Evolutionary conservation across 2,329 filamentous ascomycete species (phyloP), one percentile per base, ranked within the genome.

Genomic region (Nannizziopsis arthrosporioides): DNA sequence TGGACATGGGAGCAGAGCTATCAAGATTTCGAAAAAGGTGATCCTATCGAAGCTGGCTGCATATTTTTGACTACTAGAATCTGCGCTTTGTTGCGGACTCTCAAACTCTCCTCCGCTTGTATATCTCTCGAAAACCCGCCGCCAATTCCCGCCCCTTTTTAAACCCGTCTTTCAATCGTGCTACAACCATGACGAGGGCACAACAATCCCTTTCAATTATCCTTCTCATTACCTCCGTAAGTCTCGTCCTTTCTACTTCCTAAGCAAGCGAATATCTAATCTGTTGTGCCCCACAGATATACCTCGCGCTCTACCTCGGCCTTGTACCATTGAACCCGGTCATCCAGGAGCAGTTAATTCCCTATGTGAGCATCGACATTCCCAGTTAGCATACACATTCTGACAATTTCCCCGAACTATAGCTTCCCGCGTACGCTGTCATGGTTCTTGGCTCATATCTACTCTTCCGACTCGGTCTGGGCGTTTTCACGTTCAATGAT

Each of bases 401-500:
- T n/a, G 27, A 27, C 3, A 1, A 19, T 18, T 27, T 15, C 15
- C 36, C 12, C 17, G 39, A 27, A 37, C 7, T n/a, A 38, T 57
- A 95, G 89, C 78, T 96, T 42, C 92, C 92, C 49, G 85, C 95
- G 73, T 98, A 90, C 85, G 80, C 79, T 41, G 74, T 96, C 58
- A 85, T 98, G 56, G 81, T 85, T 17, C 89, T 96, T 63, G 92
- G 89, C 68, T 84, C 89, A 54, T 89, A 88, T 69, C 82, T 98
- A 15, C 82, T 98, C 55, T 87, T 84, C 72, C 86, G 87, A 59
- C 83, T 98, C 53, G 92, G 92, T 60, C 84, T 81, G 73, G 92
- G 92, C 55, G 85, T 98, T 59, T 75, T 94, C 64, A 94, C 87
- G 49, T 98, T 98, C 77, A 92, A 94, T 73, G 89, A 96, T 68